A percentile compares a stretch with the other conserved stretches of the same genome.
Evolutionary conservation across 2,329 filamentous ascomycete species (phyloP).

Genomic region (Acephala macrosclerotiorum): DNA sequence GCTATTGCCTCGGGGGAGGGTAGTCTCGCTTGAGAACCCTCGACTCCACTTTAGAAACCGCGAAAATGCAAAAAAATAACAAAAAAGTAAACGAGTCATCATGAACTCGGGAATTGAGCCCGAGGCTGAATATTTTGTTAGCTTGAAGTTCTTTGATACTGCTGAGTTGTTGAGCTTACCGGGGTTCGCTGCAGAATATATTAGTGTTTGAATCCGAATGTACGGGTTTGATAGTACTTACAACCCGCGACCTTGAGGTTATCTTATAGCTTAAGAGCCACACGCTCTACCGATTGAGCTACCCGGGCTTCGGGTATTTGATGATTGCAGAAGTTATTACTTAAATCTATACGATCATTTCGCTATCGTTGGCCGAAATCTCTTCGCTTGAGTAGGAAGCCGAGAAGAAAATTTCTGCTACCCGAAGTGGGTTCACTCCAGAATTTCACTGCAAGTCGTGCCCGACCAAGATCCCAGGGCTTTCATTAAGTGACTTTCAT

Average conservation of each 20-base stretch:
- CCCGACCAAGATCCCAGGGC: background rate
- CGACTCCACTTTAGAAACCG: no score
- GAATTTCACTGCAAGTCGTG: background rate
- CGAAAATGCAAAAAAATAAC: background rate
- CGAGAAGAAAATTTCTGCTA: background rate
- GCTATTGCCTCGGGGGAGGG: no score
- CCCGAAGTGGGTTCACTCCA: constrained; percentile 10
- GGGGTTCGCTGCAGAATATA: background rate
- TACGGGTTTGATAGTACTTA: background rate
- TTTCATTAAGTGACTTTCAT: constrained; percentile 3
- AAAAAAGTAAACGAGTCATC: constrained; percentile 3
- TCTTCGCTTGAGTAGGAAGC: background rate
- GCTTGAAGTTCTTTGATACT: background rate
- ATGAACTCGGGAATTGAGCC: constrained; percentile 8
- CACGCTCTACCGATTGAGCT: constrained; percentile 46
- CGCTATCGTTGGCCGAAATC: background rate
- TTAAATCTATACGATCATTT: background rate
- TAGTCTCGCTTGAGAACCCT: background rate
- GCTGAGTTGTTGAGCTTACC: background rate
- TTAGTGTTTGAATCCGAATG: no score
- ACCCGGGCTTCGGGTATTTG: constrained; percentile 30
- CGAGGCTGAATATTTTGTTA: constrained; percentile 1
- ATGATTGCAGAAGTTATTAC: background rate
- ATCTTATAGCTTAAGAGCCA: constrained; percentile 36
- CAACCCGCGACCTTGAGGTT: constrained; percentile 10